Evolutionary conservation across 1,284 basidiomycete species (phyloP).

Genomic region (Salmacisia buchloeana): DNA sequence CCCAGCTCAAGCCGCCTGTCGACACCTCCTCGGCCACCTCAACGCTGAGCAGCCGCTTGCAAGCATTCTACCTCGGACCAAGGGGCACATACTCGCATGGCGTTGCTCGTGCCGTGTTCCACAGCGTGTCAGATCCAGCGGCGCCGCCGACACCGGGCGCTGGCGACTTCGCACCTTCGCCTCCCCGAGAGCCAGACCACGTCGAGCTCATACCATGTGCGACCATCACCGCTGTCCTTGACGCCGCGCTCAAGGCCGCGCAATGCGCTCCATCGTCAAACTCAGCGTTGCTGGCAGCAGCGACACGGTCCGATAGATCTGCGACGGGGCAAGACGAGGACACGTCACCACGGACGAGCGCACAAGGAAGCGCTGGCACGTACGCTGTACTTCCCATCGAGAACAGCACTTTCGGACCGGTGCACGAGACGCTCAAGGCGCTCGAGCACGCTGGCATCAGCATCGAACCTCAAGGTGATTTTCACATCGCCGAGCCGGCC

Average conservation of each 20-base stretch:
- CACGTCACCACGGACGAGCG: not conserved
- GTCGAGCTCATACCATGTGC: conserved; percentile 1
- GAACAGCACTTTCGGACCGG: conserved; percentile 3
- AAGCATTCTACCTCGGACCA: conserved; percentile 5
- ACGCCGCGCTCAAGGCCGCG: not conserved
- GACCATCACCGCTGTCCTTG: not conserved
- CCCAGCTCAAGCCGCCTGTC: not conserved
- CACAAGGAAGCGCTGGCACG: not conserved
- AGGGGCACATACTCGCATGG: conserved; percentile 4
- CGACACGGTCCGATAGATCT: too few relatives aligned
- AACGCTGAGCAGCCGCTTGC: not conserved
- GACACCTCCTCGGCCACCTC: too few relatives aligned
- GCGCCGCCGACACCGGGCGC: not conserved
- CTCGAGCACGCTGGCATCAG: not conserved
- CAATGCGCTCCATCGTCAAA: not conserved
- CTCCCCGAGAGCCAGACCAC: not conserved
- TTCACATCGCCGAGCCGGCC: not conserved
- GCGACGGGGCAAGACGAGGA: too few relatives aligned
- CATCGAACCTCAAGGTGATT: not conserved
- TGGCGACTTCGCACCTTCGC: not conserved
- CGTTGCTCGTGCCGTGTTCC: conserved; percentile 1
- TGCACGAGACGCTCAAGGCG: not conserved
- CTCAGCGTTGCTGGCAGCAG: too few relatives aligned
- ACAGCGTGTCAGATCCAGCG: not conserved
- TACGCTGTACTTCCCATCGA: conserved; percentile 5